Base-by-base conservation (phyloP, 1,139 yeast species). In the Suhomyces coccinellae region DNA sequence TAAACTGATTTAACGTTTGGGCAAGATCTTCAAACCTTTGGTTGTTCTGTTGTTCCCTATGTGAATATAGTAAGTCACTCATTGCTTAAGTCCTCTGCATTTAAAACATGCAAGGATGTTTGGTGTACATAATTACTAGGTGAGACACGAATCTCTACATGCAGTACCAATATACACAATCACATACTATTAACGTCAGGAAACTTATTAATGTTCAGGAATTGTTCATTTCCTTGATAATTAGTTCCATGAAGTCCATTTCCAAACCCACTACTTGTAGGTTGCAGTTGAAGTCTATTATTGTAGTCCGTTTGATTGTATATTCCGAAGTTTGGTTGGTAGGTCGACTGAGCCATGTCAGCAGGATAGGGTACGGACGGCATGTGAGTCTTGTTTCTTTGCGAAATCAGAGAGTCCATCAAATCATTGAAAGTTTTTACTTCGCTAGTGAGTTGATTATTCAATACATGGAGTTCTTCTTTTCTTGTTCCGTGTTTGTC, bases 401-500 rank as follows among this genome's bases (percentile, higher is more conserved):
- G 62, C 1, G 64, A 49, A 33, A 73, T 73, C 64, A 64, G 68
- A n/a, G 54, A 57, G 52, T 87, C 90, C 68, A 87, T 75, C 44
- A 88, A 66, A 41, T 80, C 80, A 58, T 88, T 89, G 61, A 89
- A 91, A 8, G 77, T 68, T 45, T 77, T 73, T 40, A 87, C 79
- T 27, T 96, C 95, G 41, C 69, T 69, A 45, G 80, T 79, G 50
- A 91, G 76, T 53, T 87, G 85, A 50, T 79, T 79, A 57, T 89
- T 84, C 56, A 89, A 69, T n/a, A 78, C 78, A 53, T 81, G 69
- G 46, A 90, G 68, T 53, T 90, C 97, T 52, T 88, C 87, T 59
- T 84, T 84, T 53, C 89, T 76, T 38, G 77, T 79, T 32, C 88
- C 75, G 60, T 87, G 86, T 62, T 85, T 86, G 48, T 87, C 95